phyloP scores from a whole-genome alignment of 331 rosid species.

The Prunus yedoensis region DNA sequence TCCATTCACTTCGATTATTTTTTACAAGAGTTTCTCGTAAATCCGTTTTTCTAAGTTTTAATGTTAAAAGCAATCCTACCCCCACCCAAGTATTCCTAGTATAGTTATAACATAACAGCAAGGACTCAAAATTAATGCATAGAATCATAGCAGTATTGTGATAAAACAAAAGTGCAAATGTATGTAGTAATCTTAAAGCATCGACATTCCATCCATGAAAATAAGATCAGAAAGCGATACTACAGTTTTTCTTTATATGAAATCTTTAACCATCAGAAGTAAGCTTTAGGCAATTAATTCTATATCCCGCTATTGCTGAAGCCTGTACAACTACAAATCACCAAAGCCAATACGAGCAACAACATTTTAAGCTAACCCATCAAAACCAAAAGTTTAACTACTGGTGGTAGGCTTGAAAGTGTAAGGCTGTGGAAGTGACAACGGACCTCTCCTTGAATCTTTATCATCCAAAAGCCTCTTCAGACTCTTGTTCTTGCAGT shows the following conservation, averaged over 20 bases:
- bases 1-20: constrained; percentile 26
- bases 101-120: neutral
- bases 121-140: neutral
- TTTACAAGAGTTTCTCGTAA: neutral
- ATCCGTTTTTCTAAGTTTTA: neutral
- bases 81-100: neutral
- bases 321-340: constrained; percentile 5
- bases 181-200: neutral
- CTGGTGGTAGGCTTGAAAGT: constrained; percentile 61
- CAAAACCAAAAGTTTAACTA: constrained; percentile 20
- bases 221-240: neutral
- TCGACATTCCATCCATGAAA: neutral
- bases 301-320: neutral
- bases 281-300: neutral
- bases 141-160: neutral
- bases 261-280: neutral
- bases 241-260: neutral
- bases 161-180: neutral
- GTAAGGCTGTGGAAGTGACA: constrained; percentile 76
- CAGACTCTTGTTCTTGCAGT: constrained; percentile 67
- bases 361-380: constrained; percentile 15
- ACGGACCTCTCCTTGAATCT: constrained; percentile 90
- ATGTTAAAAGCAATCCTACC: neutral
- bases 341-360: neutral
- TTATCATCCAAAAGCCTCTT: constrained; percentile 92